phyloP scores from a whole-genome alignment of 108 stramenopile genomes.

The Pinguiococcus pyrenoidosus region DNA sequence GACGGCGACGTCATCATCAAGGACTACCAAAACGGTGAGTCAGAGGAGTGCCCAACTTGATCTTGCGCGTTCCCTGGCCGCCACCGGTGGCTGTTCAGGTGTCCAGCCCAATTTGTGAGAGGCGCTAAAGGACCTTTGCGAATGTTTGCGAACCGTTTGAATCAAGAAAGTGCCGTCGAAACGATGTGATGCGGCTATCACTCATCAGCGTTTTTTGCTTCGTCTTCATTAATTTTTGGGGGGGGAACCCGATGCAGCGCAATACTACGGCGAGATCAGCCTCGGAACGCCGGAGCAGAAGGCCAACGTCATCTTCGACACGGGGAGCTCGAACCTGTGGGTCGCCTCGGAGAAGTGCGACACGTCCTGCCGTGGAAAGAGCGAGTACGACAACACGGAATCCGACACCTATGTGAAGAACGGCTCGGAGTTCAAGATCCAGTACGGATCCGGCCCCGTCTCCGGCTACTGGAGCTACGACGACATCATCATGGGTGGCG shows the following conservation, averaged over 20 bases:
- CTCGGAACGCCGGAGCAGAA: conserved; percentile 30
- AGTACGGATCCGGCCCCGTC: conserved; percentile 75
- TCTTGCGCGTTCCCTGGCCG: too few species aligned
- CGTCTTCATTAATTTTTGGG: too few species aligned
- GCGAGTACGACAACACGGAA: conserved; percentile 37
- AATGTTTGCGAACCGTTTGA: too few species aligned
- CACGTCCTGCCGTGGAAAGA: conserved; percentile 39
- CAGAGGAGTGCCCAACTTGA: too few species aligned
- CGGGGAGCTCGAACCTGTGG: conserved; percentile 93
- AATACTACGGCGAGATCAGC: conserved; percentile 28
- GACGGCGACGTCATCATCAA: conserved; percentile 18
- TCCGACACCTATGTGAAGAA: conserved; percentile 36
- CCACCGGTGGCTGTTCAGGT: too few species aligned
- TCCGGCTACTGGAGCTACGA: conserved; percentile 40
- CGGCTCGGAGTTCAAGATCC: conserved; percentile 68
- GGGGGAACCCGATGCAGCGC: too few species aligned
- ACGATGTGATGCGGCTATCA: too few species aligned
- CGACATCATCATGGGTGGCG: conserved; percentile 31
- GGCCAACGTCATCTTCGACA: conserved; percentile 75
- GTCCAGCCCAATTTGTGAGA: too few species aligned
- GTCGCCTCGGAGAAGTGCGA: conserved; percentile 70
- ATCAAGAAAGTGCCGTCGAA: too few species aligned
- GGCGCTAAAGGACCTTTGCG: too few species aligned
- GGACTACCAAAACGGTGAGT: conserved; percentile 29
- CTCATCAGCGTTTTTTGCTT: too few species aligned